Percentiles rank a stretch among this genome's conserved stretches.
phyloP scores from a whole-genome alignment of 2,329 filamentous ascomycete species.

The Talaromyces rugulosus region DNA sequence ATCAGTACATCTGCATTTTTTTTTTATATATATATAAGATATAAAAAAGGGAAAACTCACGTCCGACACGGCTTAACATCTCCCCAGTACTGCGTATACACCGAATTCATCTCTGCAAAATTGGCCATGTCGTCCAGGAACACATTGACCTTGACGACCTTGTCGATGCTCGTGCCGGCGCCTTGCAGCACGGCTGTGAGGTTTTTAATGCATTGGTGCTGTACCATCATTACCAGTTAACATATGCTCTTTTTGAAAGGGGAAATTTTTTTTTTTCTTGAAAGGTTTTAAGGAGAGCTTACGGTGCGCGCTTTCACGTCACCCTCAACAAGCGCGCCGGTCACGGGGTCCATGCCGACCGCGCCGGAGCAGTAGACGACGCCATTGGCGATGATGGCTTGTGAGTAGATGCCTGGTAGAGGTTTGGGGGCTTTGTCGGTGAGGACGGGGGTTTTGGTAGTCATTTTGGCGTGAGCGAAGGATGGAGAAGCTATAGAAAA shows the following conservation, averaged over 20 bases:
- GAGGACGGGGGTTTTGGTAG: conserved; percentile 37
- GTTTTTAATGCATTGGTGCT: conserved; percentile 57
- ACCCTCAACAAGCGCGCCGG: conserved; percentile 53
- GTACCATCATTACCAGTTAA: neutral
- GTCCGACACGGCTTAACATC: conserved; percentile 55
- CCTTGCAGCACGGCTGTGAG: conserved; percentile 57
- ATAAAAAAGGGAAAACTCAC: conserved; percentile 20
- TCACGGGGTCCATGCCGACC: conserved; percentile 56
- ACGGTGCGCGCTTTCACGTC: conserved; percentile 54
- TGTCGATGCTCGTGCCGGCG: conserved; percentile 55
- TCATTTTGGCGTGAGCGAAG: conserved; percentile 22
- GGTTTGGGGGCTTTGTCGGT: conserved; percentile 50
- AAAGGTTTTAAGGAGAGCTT: conserved; percentile 16
- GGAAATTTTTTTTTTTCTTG: too few species aligned
- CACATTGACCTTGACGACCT: conserved; percentile 64
- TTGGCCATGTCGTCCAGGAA: conserved; percentile 63
- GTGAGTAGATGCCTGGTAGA: conserved; percentile 53
- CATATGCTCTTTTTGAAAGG: neutral
- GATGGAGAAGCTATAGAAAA: neutral
- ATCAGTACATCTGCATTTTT: neutral
- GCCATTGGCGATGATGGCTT: conserved; percentile 60
- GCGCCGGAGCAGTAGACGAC: conserved; percentile 68
- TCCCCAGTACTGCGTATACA: conserved; percentile 72
- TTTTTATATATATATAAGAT: too few species aligned
- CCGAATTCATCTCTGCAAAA: conserved; percentile 74